Base-by-base conservation (phyloP, 2,329 filamentous ascomycete species). In the Aureobasidium melanogenum region DNA sequence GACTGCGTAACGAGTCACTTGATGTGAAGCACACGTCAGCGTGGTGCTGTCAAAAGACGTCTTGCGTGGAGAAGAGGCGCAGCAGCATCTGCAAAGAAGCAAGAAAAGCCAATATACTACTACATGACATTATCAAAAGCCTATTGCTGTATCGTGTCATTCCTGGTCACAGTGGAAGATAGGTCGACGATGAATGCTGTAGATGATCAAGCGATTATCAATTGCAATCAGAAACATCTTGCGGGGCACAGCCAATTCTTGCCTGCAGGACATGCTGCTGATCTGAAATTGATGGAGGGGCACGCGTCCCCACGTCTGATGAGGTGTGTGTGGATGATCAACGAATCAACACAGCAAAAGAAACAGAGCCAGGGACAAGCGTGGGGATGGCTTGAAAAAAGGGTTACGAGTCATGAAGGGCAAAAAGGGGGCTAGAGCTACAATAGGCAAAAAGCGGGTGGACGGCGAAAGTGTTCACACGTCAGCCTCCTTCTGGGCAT, bases 401-500 rank as follows among this genome's bases (percentile, higher is more conserved):
- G 43, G 24, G 26, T 46, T 59, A 41, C 44, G 44, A 47, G 48
- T 36, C 30, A 36, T 7, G 32, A 38, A 26, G 14, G 8, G 14
- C 19, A 41, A 30, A 54, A 56, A 57, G 30, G 56, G 43, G 34
- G n/a, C 56, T 59, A 59, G 34, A 39, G 34, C 56, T 34, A 10
- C n/a, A 59, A 50, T 34, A 39, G 36, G 56, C 44, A 59, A 48
- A 50, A 39, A 48, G 30, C 34, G 43, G 41, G 32, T 22, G 54
- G 50, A 41, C 14, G 19, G 52, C 52, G 24, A 38, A 46, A 59
- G 56, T 59, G 44, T 59, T 59, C 34, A 59, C 44, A 41, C 44
- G 56, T 59, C 56, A 59, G 44, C 44, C 32, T 59, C 34, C 43
- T 34, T 56, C 52, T 56, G 26, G 52, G 26, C 39, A 56, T 38